Evolutionary conservation across 495 filamentous ascomycete species (phyloP), one percentile per base, ranked within the genome.

Genomic region (Chaetomium tenue): DNA sequence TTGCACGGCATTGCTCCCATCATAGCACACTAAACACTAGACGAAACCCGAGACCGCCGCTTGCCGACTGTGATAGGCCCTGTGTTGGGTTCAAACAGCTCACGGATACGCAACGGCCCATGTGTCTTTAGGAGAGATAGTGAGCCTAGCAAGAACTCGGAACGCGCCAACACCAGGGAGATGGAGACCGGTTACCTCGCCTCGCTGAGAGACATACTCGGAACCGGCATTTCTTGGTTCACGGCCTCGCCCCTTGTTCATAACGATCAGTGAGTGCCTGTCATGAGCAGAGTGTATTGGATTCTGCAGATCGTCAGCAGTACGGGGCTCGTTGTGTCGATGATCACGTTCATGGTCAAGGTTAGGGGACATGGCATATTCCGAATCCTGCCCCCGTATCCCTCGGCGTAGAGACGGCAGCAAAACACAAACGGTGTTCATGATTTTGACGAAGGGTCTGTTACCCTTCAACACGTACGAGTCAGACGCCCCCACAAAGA

Each of bases 111-210:
- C 75, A 77, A 18, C 91, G 88, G 88, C 78, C 6, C 3, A 30
- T 30, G 28, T 30, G 2, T 6, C 28, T 30, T 30, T 6, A 30
- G 6, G 28, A 30, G 28, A 30, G 28, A 30, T 3, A 30, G 28
- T 30, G 28, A 30, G 28, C 28, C 28, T 6, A 30, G 6, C 28
- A 30, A 30, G 28, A 30, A 30, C 28, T 91, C 20, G 75, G n/a
- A n/a, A n/a, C n/a, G n/a, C n/a, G 72, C 22, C 81, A 78, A 0
- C 88, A 90, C 69, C 90, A 90, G 28, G 28, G 53, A 89, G 60
- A 83, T 79, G 63, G 88, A 91, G 53, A 72, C 90, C 25, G 88
- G 88, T 3, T 91, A 91, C 70, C 75, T 89, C 18, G 89, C 88
- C 2, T 88, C 83, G 39, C 64, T 83, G 15, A 59, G 80, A 2